Conservation (phyloP, 768 basidiomycete genomes). For the Podaxis pistillaris region DNA sequence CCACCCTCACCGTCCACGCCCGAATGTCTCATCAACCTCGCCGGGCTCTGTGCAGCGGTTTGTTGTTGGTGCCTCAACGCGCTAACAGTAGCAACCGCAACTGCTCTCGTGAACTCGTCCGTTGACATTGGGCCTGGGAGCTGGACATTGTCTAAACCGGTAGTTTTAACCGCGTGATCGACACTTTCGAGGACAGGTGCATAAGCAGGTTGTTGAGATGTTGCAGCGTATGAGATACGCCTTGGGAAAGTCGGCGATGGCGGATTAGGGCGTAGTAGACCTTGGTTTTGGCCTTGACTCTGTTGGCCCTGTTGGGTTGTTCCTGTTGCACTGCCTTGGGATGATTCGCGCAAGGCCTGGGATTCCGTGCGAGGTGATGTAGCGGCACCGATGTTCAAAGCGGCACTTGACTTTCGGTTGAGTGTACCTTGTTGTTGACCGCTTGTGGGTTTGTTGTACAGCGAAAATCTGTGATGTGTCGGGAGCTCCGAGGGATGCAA, state of each 20-base stretch:
- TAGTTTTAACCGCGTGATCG: slow-evolving; percentile 70
- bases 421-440: neutral
- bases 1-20: slow-evolving; percentile 38
- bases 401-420: slow-evolving; percentile 19
- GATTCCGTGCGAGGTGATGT: slow-evolving; percentile 38
- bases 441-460: slow-evolving; percentile 56
- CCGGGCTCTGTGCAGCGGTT: slow-evolving; percentile 46
- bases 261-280: slow-evolving; percentile 19
- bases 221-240: slow-evolving; percentile 57
- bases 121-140: slow-evolving; percentile 69
- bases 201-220: slow-evolving; percentile 34
- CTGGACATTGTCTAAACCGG: slow-evolving; percentile 45
- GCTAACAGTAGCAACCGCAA: slow-evolving; percentile 91
- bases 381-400: slow-evolving; percentile 41
- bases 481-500: slow-evolving; percentile 66
- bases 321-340: slow-evolving; percentile 14
- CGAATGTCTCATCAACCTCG: slow-evolving; percentile 36
- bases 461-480: slow-evolving; percentile 52
- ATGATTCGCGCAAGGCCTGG: slow-evolving; percentile 32
- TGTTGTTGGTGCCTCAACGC: slow-evolving; percentile 81
- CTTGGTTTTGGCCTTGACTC: slow-evolving; percentile 1
- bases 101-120: slow-evolving; percentile 91
- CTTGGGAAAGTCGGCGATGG: slow-evolving; percentile 44
- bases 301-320: neutral
- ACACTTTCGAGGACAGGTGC: slow-evolving; percentile 78